Base-by-base conservation (phyloP, 495 filamentous ascomycete genomes). In the Podospora pseudopauciseta region DNA sequence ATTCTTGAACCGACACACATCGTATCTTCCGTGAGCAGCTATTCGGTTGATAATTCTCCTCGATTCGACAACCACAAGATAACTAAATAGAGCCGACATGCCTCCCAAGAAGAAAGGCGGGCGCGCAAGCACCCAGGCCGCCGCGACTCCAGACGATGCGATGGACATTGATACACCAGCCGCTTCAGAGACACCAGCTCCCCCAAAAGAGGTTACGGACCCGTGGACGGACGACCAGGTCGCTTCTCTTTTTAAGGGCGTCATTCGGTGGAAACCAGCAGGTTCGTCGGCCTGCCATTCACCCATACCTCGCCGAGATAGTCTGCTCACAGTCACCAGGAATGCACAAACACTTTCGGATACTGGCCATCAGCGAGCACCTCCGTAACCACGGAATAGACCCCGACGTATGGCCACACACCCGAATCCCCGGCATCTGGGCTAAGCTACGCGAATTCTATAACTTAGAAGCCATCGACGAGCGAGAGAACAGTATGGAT, bases 211-310 rank as follows among this genome's bases (percentile, higher is more conserved):
- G 66, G 75, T 89, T 19, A 86, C 86, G 54, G 92, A 96, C 65
- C 87, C 88, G 1, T 99, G 95, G 95, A 96, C 93, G 0, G 93
- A 97, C 75, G 95, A 97, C 71, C 94, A 99, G 75, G 91, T 97
- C 70, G 92, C 92, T 2, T 91, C 90, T 4, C 81, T 99, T 3
- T 91, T 97, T 81, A 97, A 97, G 75, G 91, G 88, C 55, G 84
- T 89, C 56, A 92, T 98, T 60, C 86, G 88, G 76, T 96, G 92
- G 89, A 99, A 99, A 75, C 95, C 95, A 55, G 93, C 94, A 69
- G 95, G 94, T 94, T 76, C 83, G 82, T 68, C 59, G 27, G 7
- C 19, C 55, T 55, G 1, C 7, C 39, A n/a, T 57, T 62, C 53
- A 19, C 34, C 19, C 11, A 39, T 26, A 57, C 0, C 3, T 4